A percentile compares a stretch with the other conserved stretches of the same genome.
phyloP scores from a whole-genome alignment of 169 alveolate species.

The Plasmodium gallinaceum region DNA sequence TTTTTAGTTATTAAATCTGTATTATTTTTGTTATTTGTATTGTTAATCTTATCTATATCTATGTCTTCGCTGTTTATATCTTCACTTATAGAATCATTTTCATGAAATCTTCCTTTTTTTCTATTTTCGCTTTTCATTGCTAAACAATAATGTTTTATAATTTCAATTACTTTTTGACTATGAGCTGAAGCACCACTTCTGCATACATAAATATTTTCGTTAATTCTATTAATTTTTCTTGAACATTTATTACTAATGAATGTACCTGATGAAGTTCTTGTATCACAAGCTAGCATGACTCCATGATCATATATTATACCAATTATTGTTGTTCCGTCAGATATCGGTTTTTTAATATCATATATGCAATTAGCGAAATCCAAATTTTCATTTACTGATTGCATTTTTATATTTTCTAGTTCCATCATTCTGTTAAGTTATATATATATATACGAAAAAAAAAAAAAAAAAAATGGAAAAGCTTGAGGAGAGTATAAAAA shows the following conservation, averaged over 20 bases:
- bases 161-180: conserved; percentile 91
- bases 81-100: conserved; percentile 82
- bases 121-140: conserved; percentile 90
- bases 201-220: conserved; percentile 92
- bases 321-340: conserved; percentile 93
- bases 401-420: conserved; percentile 21
- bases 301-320: conserved; percentile 93
- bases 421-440: conserved; percentile 6
- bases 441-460: no score
- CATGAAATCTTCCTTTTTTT: conserved; percentile 81
- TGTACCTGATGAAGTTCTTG: conserved; percentile 95
- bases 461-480: no score
- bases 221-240: conserved; percentile 90
- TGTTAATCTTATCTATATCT: conserved; percentile 23
- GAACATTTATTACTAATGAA: conserved; percentile 93
- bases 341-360: conserved; percentile 67
- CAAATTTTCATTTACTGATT: not conserved
- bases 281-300: conserved; percentile 95
- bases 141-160: conserved; percentile 87
- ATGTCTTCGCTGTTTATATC: conserved; percentile 73
- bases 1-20: conserved; percentile 41
- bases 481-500: no score
- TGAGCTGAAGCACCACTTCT: conserved; percentile 97
- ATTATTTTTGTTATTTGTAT: conserved; percentile 6
- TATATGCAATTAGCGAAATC: conserved; percentile 2